Conservation (phyloP, 768 basidiomycete species). For the Lactarius hatsudake region DNA sequence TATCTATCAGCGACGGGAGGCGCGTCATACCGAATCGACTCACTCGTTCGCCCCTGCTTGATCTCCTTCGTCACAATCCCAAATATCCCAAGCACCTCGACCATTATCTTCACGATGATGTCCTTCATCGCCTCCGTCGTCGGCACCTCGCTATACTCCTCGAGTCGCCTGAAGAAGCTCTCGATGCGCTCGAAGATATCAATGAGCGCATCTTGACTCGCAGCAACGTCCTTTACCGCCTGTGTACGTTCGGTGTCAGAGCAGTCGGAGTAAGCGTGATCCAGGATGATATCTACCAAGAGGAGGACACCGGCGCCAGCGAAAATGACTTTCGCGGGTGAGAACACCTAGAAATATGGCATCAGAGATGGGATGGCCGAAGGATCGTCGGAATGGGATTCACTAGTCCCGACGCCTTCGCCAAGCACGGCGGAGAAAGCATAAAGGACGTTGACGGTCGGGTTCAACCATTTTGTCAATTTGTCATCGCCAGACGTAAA, state of each 20-base stretch:
- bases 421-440: neutral
- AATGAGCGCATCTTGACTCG: neutral
- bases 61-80: neutral
- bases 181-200: neutral
- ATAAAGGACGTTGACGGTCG: neutral
- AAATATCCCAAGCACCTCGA: neutral
- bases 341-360: neutral
- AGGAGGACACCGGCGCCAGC: neutral
- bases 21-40: neutral
- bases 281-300: neutral
- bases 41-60: neutral
- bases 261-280: neutral
- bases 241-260: neutral
- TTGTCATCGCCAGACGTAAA: neutral
- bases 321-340: neutral
- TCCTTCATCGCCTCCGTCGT: neutral
- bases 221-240: neutral
- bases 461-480: neutral
- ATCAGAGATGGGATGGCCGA: neutral
- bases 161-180: neutral
- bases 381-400: neutral
- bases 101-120: neutral
- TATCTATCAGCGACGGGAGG: neutral
- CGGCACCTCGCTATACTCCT: neutral
- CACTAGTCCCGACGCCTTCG: neutral